These are phyloP conservation scores for Hymenoscyphus occultus DNA, from an alignment of 2,329 filamentous ascomycete genomes.

Conservation along the genomic window DNA sequence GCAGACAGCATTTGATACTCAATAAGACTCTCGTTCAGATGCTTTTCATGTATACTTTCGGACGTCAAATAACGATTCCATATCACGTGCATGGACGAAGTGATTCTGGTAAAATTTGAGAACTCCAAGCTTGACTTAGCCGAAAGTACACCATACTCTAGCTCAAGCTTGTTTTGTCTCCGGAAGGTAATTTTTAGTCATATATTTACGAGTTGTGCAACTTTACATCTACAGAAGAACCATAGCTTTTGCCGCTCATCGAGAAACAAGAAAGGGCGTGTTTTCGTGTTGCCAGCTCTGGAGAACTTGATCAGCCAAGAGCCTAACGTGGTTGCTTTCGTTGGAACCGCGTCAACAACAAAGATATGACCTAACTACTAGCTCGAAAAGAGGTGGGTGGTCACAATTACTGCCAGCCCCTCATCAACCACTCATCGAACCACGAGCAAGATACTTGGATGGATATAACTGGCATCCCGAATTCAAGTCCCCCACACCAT, in stretches of 20 bases:
- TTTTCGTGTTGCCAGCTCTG: neutral
- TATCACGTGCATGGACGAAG: neutral
- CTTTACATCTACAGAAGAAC: neutral
- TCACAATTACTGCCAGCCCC: neutral
- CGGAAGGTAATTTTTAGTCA: neutral
- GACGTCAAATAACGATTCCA: neutral
- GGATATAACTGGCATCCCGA: neutral
- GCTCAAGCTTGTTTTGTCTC: neutral
- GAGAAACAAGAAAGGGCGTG: neutral
- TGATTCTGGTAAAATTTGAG: neutral
- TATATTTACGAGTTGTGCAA: neutral
- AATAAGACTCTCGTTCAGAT: neutral
- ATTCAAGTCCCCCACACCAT: neutral
- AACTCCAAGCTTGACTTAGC: neutral
- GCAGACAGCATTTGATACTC: neutral
- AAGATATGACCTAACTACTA: neutral
- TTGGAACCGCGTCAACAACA: neutral
- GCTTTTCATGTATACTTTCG: neutral
- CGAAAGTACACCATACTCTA: neutral
- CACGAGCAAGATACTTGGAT: too few relatives aligned
- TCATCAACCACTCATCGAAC: too few relatives aligned
- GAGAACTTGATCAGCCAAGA: neutral
- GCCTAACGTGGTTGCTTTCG: neutral
- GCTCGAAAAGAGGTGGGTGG: neutral
- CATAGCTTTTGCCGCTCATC: neutral